A percentile compares a stretch with the other conserved stretches of the same genome.
Evolutionary conservation across 345 rosid species (phyloP).

Genomic region (Salix caprea): DNA sequence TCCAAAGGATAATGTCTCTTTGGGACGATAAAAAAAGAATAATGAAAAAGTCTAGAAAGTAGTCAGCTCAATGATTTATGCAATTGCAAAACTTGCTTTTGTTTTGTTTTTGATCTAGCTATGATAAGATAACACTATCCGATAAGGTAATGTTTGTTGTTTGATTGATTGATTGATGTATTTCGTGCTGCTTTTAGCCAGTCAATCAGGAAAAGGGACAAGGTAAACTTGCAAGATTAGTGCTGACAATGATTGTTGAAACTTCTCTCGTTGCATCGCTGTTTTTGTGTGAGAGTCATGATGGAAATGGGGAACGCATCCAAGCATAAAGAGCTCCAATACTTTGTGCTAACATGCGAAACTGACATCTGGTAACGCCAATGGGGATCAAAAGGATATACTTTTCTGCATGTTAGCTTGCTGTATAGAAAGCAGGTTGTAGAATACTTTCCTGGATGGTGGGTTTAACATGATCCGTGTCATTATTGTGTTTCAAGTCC

Average conservation of each 20-base stretch:
- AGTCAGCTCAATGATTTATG: slow-evolving; percentile 20
- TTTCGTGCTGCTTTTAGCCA: not conserved
- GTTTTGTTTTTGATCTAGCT: slow-evolving; percentile 1
- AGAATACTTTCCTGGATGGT: not conserved
- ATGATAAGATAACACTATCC: slow-evolving; percentile 15
- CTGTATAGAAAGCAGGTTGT: slow-evolving; percentile 4
- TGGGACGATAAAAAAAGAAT: not conserved
- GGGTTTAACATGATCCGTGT: not conserved
- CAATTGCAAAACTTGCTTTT: slow-evolving; percentile 5
- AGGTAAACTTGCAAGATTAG: slow-evolving; percentile 34
- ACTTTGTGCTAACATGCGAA: not conserved
- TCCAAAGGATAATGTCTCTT: not conserved
- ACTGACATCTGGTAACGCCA: not conserved
- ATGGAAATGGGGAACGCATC: slow-evolving; percentile 23
- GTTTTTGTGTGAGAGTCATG: slow-evolving; percentile 1
- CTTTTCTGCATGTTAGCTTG: not conserved
- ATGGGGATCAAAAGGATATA: slow-evolving; percentile 3
- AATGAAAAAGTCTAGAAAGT: not conserved
- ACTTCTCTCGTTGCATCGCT: slow-evolving; percentile 21
- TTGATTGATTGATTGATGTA: slow-evolving; percentile 23
- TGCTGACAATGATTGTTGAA: slow-evolving; percentile 35
- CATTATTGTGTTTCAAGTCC: slow-evolving; percentile 12
- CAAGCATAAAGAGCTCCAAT: slow-evolving; percentile 16
- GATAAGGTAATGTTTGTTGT: slow-evolving; percentile 31
- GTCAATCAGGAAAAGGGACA: slow-evolving; percentile 16